A percentile compares a stretch with the other conserved stretches of the same genome.
Evolutionary conservation across 768 basidiomycete species (phyloP).

Genomic region (Amanita polypyramis): DNA sequence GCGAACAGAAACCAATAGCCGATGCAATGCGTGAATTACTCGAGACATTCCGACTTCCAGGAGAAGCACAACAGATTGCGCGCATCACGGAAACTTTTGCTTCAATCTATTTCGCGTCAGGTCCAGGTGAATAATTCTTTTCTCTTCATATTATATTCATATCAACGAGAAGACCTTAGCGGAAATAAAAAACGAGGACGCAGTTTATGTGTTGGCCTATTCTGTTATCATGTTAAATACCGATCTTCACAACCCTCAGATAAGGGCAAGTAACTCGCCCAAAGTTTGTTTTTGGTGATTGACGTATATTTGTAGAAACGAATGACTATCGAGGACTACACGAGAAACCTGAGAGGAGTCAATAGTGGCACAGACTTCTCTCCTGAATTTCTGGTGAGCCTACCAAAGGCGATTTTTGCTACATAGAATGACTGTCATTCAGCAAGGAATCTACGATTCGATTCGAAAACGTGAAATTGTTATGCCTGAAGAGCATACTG

Average conservation of each 20-base stretch:
- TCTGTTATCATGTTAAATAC: constrained; percentile 99
- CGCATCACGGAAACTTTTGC: constrained; percentile 95
- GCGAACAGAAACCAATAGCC: constrained; percentile 75
- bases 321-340: constrained; percentile 94
- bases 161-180: constrained; percentile 22
- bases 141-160: constrained; percentile 3
- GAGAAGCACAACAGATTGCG: constrained; percentile 88
- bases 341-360: constrained; percentile 83
- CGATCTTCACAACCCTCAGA: constrained; percentile 91
- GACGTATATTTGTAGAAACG: constrained; percentile 60
- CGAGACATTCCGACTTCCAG: constrained; percentile 89
- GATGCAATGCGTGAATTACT: constrained; percentile 94
- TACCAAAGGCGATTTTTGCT: background rate
- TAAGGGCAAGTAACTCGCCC: constrained; percentile 44
- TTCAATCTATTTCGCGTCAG: constrained; percentile 76
- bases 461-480: constrained; percentile 92
- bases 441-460: constrained; percentile 90
- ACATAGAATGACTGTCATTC: constrained; percentile 2
- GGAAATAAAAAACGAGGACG: constrained; percentile 86
- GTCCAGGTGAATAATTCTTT: constrained; percentile 46
- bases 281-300: background rate
- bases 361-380: constrained; percentile 82
- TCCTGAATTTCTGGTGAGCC: constrained; percentile 68
- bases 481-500: constrained; percentile 96
- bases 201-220: constrained; percentile 88